Base-by-base conservation (phyloP, 108 stramenopile species). In the Cyclotella baltica region DNA sequence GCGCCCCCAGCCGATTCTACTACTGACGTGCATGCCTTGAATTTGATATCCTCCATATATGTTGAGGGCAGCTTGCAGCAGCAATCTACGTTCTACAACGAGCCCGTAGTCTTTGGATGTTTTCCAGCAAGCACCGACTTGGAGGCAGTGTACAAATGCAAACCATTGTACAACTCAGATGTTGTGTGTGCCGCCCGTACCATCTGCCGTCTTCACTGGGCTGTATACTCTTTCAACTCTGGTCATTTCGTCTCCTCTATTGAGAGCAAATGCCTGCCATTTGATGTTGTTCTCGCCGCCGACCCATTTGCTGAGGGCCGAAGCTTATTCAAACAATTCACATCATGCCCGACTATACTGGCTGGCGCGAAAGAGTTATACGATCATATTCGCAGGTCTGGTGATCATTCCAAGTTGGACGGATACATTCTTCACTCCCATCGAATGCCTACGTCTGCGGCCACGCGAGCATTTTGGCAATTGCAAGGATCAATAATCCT, bases 161-260 rank as follows among this genome's bases (percentile, higher is more conserved):
- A 27, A 27, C 57, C 27, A 16, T 28, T 5, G 4, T 30, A 28
- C 19, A 28, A 28, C 18, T 58, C 29, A 9, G 30, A 58, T 29
- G 8, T 58, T 18, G 57, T 31, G 8, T 28, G 27, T 9, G 57
- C 57, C 5, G 57, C 57, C 4, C 30, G 5, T 19, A 2, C 27
- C 5, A 30, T 58, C 6, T 9, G 4, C 4, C 27, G 30, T 5
- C 10, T 58, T 6, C 25, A 4, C 8, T 72, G 70, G 70, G 70
- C 70, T 28, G 58, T 72, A 9, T 72, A 72, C 25, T 27, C 37
- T 4, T 58, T 72, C 38, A 59, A 57, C 1, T 38, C 22, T 28
- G 70, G 70, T 0, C 70, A 72, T 22, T 72, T 72, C 38, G 13
- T 61, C 18, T 72, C 58, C 4, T 37, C 57, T 3, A 59, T 72